Conservation (phyloP, 306 rosid genomes). For the Castanopsis chinensis region DNA sequence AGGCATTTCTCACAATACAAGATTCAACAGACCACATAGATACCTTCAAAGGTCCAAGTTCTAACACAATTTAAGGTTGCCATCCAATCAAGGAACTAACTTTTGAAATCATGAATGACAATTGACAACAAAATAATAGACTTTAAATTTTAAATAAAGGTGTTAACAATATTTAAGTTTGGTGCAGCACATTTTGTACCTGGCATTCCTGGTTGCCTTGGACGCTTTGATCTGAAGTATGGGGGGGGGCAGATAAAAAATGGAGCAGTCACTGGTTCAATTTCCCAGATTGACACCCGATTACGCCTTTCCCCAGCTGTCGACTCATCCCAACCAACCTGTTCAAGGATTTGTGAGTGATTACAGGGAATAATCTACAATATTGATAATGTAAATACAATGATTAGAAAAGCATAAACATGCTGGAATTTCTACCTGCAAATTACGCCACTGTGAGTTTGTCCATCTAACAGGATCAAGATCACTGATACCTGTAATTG, state of each 20-base stretch:
- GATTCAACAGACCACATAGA: not conserved
- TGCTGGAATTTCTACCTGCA: conserved; percentile 60
- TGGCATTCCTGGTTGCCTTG: conserved; percentile 91
- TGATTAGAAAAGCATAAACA: conserved; percentile 1
- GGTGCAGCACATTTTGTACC: conserved; percentile 37
- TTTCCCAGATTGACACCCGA: conserved; percentile 95
- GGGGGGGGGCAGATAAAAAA: conserved; percentile 96
- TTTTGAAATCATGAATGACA: not conserved
- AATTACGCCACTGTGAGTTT: conserved; percentile 94
- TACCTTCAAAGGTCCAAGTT: not conserved
- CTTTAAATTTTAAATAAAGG: not conserved
- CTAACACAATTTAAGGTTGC: not conserved
- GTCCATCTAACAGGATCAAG: conserved; percentile 95
- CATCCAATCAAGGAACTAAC: not conserved
- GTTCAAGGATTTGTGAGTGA: conserved; percentile 4
- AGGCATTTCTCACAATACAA: not conserved
- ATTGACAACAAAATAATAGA: not conserved
- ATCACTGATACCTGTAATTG: conserved; percentile 88
- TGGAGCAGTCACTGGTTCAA: conserved; percentile 96
- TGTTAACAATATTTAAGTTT: not conserved
- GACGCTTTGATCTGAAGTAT: conserved; percentile 78
- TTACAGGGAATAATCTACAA: not conserved
- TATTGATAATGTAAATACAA: not conserved
- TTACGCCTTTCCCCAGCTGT: conserved; percentile 88
- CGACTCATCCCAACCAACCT: conserved; percentile 99